Conservation (phyloP, 805 yeast species). For the Candida suzukii region DNA sequence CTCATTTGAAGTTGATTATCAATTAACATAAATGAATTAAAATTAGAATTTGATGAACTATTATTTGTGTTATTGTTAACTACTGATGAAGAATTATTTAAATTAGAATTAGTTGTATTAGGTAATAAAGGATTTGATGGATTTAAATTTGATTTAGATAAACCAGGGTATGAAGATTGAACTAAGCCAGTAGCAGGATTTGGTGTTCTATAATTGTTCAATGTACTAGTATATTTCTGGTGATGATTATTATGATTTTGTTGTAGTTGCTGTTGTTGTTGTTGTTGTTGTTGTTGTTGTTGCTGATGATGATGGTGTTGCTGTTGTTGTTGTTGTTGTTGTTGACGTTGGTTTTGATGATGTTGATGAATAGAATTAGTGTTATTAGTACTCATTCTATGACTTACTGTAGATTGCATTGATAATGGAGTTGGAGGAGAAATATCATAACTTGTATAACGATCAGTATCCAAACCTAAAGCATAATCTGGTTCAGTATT, state of each 20-base stretch:
- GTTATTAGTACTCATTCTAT: background rate
- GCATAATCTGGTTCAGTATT: background rate
- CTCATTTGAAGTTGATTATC: background rate
- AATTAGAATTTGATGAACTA: background rate
- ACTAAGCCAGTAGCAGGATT: background rate
- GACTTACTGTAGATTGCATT: background rate
- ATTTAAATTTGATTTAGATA: background rate
- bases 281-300: slow-evolving; percentile 1
- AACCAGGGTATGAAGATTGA: background rate
- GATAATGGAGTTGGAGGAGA: background rate
- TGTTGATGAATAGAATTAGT: background rate
- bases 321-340: slow-evolving; percentile 1
- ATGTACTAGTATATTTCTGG: background rate
- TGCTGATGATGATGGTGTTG: slow-evolving; percentile 1
- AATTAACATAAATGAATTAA: background rate
- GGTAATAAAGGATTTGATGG: background rate
- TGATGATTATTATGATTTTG: background rate
- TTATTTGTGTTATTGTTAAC: background rate
- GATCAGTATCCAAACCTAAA: background rate
- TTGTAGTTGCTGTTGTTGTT: slow-evolving; percentile 5
- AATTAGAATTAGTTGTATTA: background rate
- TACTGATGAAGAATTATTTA: background rate
- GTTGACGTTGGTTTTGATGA: background rate
- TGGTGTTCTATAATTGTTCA: background rate
- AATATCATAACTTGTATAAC: background rate